These are phyloP conservation scores for Podospora comata DNA, from an alignment of 495 filamentous ascomycete genomes.

Conservation along the genomic window DNA sequence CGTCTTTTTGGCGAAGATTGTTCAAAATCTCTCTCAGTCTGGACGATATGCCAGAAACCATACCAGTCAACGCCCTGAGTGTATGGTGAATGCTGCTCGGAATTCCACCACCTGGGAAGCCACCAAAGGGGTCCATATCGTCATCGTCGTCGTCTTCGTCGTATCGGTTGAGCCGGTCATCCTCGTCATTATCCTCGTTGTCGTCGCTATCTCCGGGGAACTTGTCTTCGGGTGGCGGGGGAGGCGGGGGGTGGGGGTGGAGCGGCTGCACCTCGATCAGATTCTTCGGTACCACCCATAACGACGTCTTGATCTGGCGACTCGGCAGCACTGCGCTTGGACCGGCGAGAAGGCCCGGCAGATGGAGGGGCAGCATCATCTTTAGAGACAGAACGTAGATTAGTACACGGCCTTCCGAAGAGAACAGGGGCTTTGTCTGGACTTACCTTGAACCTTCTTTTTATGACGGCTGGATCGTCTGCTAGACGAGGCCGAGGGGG, in stretches of 20 bases:
- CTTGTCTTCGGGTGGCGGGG: constrained; percentile 43
- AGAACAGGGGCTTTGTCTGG: neutral
- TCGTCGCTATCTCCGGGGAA: constrained; percentile 51
- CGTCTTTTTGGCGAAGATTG: constrained; percentile 82
- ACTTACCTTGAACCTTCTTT: constrained; percentile 44
- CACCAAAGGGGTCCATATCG: constrained; percentile 71
- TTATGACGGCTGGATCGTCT: constrained; percentile 67
- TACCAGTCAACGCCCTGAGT: constrained; percentile 80
- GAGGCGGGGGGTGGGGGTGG: constrained; percentile 39
- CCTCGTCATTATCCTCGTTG: constrained; percentile 48
- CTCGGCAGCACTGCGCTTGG: constrained; percentile 55
- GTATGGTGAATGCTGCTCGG: constrained; percentile 65
- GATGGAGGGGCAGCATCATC: constrained; percentile 27
- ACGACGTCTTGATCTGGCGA: constrained; percentile 49
- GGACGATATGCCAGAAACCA: constrained; percentile 79
- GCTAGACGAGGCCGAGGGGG: constrained; percentile 54
- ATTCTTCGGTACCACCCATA: constrained; percentile 60
- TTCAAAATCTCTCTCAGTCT: constrained; percentile 78
- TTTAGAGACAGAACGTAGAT: neutral
- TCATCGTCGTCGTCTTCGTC: constrained; percentile 51
- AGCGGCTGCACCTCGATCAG: constrained; percentile 51
- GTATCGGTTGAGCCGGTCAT: constrained; percentile 40
- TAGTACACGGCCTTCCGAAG: neutral
- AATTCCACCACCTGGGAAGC: constrained; percentile 64
- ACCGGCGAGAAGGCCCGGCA: constrained; percentile 44